These are phyloP conservation scores for Aphanoascus verrucosus DNA, from an alignment of 2,329 filamentous ascomycete species.

Conservation along the genomic window DNA sequence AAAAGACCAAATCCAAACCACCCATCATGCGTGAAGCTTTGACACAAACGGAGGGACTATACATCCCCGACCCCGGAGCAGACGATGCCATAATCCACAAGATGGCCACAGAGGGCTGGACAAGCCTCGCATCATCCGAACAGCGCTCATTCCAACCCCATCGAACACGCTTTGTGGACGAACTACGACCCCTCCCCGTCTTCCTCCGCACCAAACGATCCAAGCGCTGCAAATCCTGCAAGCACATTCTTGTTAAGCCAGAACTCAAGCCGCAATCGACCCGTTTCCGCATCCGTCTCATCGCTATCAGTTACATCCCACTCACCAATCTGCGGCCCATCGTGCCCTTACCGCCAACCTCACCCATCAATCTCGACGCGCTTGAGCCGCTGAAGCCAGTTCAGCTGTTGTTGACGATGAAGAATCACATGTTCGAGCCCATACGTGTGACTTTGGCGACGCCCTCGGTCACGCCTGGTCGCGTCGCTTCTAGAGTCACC, in stretches of 20 bases:
- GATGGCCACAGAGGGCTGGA: conserved; percentile 51
- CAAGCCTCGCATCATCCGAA: conserved; percentile 46
- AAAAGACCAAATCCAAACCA: conserved; percentile 56
- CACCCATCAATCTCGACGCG: conserved; percentile 35
- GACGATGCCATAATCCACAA: conserved; percentile 52
- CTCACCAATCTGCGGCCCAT: conserved; percentile 57
- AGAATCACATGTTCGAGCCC: conserved; percentile 86
- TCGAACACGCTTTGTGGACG: conserved; percentile 53
- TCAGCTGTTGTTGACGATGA: conserved; percentile 81
- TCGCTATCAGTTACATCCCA: conserved; percentile 81
- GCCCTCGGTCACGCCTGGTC: conserved; percentile 64
- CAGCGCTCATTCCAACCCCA: conserved; percentile 44
- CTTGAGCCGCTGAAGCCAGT: conserved; percentile 44
- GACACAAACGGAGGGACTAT: conserved; percentile 59
- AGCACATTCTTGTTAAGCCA: conserved; percentile 90
- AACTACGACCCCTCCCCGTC: conserved; percentile 71
- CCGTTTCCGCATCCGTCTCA: conserved; percentile 82
- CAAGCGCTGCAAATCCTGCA: conserved; percentile 83
- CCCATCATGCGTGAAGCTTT: conserved; percentile 72
- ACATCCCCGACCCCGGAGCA: conserved; percentile 47
- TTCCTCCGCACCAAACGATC: conserved; percentile 83
- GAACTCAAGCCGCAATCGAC: conserved; percentile 82
- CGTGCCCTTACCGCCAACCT: conserved; percentile 36
- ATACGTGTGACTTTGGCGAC: conserved; percentile 82
- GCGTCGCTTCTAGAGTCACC: conserved; percentile 69